Base-by-base conservation (phyloP, 257 asterid genomes). In the Nicotiana tomentosiformis region DNA sequence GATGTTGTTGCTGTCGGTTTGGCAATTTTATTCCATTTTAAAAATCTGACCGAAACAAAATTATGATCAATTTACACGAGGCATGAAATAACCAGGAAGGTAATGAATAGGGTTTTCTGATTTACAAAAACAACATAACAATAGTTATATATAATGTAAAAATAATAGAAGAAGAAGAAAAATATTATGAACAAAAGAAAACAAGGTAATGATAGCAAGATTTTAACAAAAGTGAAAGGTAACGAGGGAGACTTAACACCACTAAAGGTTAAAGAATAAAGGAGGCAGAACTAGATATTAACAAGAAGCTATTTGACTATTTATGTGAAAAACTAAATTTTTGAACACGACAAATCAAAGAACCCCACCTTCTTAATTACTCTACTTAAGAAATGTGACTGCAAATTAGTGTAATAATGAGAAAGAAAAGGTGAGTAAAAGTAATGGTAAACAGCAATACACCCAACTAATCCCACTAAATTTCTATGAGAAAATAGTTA, bases 121-220 rank as follows among this genome's bases (percentile, higher is more conserved):
- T 43, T 8, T 8, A 43, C 11, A 43, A 43, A 43, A 43, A 43
- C 51, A 43, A 8, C 11, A 2, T 43, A 43, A 43, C 3, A 43
- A 8, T 43, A 43, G 2, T 43, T 7, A 8, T 43, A 39, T 39
- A 16, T 16, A 56, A 15, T 56, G 20, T 15, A 4, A 56, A 56
- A 56, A 5, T 5, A 56, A 3, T 10, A 51, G 14, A 56, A 15
- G 2, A 15, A 53, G 4, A 53, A 53, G 10, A 43, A 20, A 39
- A 37, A 69, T 17, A 70, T 10, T 53, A 53, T 3, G 15, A 70
- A 72, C 0, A 14, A 72, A 20, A 46, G 39, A 72, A 43, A 26
- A 74, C 43, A 74, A 74, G 79, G 79, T 49, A 49, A 74, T 74
- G 80, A 74, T 74, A 74, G 80, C 80, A 74, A 14, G 26, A 74